Evolutionary conservation across 1,284 basidiomycete species (phyloP), one percentile per base, ranked within the genome.

Genomic region (Phellopilus nigrolimitatus): DNA sequence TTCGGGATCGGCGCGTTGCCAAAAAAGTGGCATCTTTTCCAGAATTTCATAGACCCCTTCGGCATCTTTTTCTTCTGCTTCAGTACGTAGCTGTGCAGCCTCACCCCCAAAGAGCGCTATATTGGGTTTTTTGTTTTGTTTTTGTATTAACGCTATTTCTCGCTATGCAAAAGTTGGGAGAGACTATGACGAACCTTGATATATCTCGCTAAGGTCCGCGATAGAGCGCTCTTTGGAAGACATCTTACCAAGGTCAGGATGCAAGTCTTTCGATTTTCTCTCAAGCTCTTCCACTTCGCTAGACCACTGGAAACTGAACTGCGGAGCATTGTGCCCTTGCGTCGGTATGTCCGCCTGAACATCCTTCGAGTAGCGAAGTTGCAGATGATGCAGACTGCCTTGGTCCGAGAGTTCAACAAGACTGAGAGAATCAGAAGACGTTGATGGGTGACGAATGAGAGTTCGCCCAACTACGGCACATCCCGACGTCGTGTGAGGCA

Each of bases 1-100:
- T 2, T 72, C 69, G 28, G 61, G 64, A 48, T 80, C 74, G 3
- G 64, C 56, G 15, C 69, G 69, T 57, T 80, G 76, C 78, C 79
- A 82, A 56, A 78, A 76, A 2, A 64, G 64, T 0, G 79, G 73
- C 58, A 86, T 72, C 30, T 64, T 70, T 24, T 79, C 77, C 21
- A 84, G 57, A 5, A 72, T 57, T 24, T 79, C 71, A 55, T 77
- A 70, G 3, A 76, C 68, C 0, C 63, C 62, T 36, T 75, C 69
- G 1, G 64, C 24, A 27, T 21, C 27, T 13, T 40, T 27, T 22
- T 55, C 48, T 27, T 54, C 64, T 45, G 70, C 60, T 17, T 65
- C 64, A 36, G 69, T 63, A 4, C 38, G 53, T 3, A 55, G 41
- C 49, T 72, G 66, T 36, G 62, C 56, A 9, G 64, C 53, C 37